Conservation (phyloP, 2,329 filamentous ascomycete species). For the Xylaria multiplex region DNA sequence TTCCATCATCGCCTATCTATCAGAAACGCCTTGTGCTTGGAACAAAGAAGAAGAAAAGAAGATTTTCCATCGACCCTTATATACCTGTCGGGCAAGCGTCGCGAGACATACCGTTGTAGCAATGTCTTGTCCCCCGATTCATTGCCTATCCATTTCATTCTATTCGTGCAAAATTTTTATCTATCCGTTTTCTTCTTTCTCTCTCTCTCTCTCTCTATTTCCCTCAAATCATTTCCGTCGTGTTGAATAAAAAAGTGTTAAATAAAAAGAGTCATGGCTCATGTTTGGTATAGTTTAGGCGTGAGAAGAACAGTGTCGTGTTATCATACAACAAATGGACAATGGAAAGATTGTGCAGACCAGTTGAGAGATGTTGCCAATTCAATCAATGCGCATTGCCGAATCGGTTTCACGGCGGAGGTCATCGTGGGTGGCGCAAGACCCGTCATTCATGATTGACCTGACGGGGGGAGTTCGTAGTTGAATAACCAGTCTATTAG, state of each 20-base stretch:
- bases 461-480: background rate
- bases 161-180: background rate
- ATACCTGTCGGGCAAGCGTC: slow-evolving; percentile 20
- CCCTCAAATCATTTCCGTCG: background rate
- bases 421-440: background rate
- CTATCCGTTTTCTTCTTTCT: slow-evolving; percentile 5
- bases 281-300: slow-evolving; percentile 2
- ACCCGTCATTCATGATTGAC: background rate
- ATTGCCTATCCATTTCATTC: background rate
- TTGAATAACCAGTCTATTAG: slow-evolving; percentile 22
- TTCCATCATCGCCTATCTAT: background rate
- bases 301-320: background rate
- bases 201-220: background rate
- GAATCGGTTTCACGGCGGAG: background rate
- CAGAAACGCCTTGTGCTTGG: slow-evolving; percentile 11
- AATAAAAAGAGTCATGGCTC: slow-evolving; percentile 3
- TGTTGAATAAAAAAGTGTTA: background rate
- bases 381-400: background rate
- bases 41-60: background rate
- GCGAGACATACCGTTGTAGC: slow-evolving; percentile 21
- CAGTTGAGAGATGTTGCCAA: background rate
- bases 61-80: background rate
- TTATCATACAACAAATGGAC: slow-evolving; percentile 14
- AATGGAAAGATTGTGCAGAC: background rate
- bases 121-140: background rate